phyloP scores from a whole-genome alignment of 805 yeast genomes.

The Zygotorulaspora florentina region DNA sequence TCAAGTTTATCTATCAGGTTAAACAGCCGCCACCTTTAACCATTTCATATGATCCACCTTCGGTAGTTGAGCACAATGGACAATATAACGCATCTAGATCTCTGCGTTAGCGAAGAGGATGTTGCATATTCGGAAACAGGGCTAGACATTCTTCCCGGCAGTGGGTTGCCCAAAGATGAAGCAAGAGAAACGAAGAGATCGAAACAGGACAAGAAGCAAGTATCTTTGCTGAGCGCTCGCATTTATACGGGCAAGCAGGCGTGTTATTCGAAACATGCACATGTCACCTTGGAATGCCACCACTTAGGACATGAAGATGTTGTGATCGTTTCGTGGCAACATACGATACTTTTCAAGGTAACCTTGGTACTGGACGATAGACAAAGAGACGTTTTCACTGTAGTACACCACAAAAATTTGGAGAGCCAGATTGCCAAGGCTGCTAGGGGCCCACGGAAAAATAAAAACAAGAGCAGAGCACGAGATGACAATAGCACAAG shows the following conservation, averaged over 20 bases:
- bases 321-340: slow-evolving; percentile 1
- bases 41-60: no score
- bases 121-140: neutral
- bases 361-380: neutral
- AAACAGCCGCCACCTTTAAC: no score
- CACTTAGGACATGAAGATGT: neutral
- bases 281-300: slow-evolving; percentile 1
- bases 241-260: neutral
- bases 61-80: no score
- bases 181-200: neutral
- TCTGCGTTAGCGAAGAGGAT: neutral
- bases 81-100: no score
- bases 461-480: neutral
- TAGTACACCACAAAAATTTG: slow-evolving; percentile 9
- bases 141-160: neutral
- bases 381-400: slow-evolving; percentile 4
- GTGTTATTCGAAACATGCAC: neutral
- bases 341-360: neutral
- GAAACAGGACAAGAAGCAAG: neutral
- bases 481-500: slow-evolving; percentile 1
- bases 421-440: slow-evolving; percentile 4
- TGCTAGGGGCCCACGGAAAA: neutral
- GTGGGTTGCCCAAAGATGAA: neutral
- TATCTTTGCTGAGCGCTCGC: neutral
- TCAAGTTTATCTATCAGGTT: no score